These are phyloP conservation scores for Monosporozyma servazzii DNA, from an alignment of 805 yeast species.

Conservation along the genomic window DNA sequence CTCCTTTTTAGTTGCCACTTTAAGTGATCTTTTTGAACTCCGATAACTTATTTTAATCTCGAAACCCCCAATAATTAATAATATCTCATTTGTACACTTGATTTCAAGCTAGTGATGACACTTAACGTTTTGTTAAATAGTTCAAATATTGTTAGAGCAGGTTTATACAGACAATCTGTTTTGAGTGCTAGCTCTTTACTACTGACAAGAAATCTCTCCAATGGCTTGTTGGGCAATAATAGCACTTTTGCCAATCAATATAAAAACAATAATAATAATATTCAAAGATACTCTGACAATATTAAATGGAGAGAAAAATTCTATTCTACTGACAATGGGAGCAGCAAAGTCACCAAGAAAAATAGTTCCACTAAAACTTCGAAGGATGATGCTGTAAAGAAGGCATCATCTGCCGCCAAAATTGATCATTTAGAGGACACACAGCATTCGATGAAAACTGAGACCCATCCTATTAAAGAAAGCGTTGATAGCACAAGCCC, in stretches of 20 bases:
- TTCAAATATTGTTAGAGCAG: not conserved
- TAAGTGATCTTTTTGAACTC: not conserved
- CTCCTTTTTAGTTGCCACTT: not conserved
- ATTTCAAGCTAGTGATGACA: not conserved
- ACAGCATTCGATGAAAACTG: not conserved
- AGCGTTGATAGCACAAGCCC: not conserved
- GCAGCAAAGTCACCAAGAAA: not conserved
- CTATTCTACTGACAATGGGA: not conserved
- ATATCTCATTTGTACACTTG: not conserved
- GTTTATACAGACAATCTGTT: not conserved
- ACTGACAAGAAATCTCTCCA: not conserved
- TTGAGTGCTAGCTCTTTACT: not conserved
- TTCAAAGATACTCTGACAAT: constrained; percentile 1
- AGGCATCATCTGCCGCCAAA: not conserved
- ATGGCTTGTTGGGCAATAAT: not conserved
- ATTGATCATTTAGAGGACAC: not conserved
- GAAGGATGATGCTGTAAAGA: not conserved
- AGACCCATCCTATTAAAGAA: not conserved
- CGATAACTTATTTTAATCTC: not conserved
- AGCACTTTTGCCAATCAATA: too few species aligned
- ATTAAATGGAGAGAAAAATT: constrained; percentile 1
- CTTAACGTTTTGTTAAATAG: not conserved
- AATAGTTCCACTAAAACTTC: not conserved
- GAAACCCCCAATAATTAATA: not conserved
- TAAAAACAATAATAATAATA: not conserved